Percentiles rank a stretch among this genome's conserved stretches.
Conservation (phyloP, 2,329 filamentous ascomycete species). For the Ambrosiella xylebori region DNA sequence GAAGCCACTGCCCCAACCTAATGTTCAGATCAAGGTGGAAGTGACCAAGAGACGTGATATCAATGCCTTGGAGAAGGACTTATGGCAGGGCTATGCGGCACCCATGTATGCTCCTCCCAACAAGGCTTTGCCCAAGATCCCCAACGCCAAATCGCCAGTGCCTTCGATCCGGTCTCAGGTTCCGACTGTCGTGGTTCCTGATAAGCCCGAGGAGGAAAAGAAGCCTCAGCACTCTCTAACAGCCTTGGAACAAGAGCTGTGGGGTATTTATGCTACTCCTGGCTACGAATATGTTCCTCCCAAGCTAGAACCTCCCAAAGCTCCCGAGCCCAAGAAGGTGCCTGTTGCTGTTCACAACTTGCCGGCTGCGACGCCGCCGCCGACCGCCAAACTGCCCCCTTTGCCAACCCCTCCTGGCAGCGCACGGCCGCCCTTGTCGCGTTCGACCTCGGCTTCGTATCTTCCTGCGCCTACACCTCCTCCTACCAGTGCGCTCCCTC, state of each 20-base stretch:
- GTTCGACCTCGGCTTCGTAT: background rate
- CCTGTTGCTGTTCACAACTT: background rate
- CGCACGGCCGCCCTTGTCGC: background rate
- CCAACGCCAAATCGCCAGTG: background rate
- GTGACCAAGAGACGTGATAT: background rate
- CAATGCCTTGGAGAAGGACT: background rate
- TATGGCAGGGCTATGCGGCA: constrained; percentile 7
- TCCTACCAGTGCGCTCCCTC: constrained; percentile 1
- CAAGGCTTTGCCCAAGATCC: constrained; percentile 2
- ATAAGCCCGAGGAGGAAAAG: background rate
- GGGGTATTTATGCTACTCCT: constrained; percentile 6
- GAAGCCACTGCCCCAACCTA: background rate
- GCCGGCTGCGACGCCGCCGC: background rate
- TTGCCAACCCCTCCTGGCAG: background rate
- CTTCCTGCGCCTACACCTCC: constrained; percentile 5
- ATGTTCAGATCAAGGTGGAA: background rate
- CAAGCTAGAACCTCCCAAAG: background rate
- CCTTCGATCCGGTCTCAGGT: background rate
- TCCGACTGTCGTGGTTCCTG: background rate
- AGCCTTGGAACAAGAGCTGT: constrained; percentile 4
- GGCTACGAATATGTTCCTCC: background rate
- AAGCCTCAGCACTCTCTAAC: constrained; percentile 1
- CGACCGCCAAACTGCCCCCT: background rate
- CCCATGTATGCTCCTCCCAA: constrained; percentile 1
- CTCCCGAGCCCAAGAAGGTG: background rate